Percentiles rank a stretch among this genome's conserved stretches.
phyloP scores from a whole-genome alignment of 257 asterid species.

The Solanum arcanum region DNA sequence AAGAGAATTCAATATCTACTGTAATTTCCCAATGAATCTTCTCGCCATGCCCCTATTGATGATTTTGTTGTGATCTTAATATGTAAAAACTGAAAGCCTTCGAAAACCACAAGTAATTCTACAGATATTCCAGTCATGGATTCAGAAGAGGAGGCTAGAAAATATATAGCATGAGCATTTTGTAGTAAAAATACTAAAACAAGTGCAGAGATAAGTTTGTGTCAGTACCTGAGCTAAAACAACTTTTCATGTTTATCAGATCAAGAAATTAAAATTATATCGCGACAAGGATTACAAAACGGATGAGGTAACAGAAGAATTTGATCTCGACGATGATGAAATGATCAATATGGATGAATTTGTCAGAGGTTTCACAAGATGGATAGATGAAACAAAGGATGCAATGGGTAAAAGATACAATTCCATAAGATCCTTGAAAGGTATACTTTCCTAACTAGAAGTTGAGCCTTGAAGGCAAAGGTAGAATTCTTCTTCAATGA shows the following conservation, averaged over 20 bases:
- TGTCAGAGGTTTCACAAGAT: slow-evolving; percentile 34
- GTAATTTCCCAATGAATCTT: too few species aligned
- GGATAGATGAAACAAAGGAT: slow-evolving; percentile 51
- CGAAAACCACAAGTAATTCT: neutral
- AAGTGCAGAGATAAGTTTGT: slow-evolving; percentile 38
- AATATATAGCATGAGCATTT: slow-evolving; percentile 53
- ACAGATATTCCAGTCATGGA: slow-evolving; percentile 57
- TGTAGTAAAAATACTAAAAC: slow-evolving; percentile 39
- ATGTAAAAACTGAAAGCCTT: neutral
- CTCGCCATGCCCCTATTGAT: too few species aligned
- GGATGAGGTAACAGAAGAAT: slow-evolving; percentile 28
- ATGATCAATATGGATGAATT: slow-evolving; percentile 47
- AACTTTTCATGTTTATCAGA: slow-evolving; percentile 27
- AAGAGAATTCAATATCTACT: too few species aligned
- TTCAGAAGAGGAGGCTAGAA: slow-evolving; percentile 37
- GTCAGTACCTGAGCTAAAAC: slow-evolving; percentile 29
- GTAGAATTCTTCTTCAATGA: neutral
- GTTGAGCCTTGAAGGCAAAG: neutral
- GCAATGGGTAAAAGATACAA: slow-evolving; percentile 33
- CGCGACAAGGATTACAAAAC: slow-evolving; percentile 17
- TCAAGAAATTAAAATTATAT: neutral
- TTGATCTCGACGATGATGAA: slow-evolving; percentile 30
- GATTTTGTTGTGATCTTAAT: neutral
- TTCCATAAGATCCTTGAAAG: slow-evolving; percentile 36
- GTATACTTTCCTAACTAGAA: neutral